phyloP scores from a whole-genome alignment of 2,329 filamentous ascomycete species.

The Penicillium sp. region DNA sequence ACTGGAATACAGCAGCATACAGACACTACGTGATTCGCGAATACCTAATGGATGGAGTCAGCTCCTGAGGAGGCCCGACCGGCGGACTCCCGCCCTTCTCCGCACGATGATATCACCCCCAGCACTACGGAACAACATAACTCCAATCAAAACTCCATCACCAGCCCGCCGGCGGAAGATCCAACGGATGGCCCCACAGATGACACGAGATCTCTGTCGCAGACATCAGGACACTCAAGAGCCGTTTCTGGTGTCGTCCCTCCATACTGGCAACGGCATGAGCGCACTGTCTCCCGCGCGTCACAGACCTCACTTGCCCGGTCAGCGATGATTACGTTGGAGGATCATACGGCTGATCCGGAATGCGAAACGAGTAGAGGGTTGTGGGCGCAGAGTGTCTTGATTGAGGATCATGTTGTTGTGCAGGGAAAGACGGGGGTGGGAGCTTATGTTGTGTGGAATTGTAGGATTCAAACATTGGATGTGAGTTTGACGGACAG shows the following conservation, averaged over 20 bases:
- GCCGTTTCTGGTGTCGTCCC: slow-evolving; percentile 38
- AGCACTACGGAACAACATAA: neutral
- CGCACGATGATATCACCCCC: slow-evolving; percentile 7
- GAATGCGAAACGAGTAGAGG: slow-evolving; percentile 56
- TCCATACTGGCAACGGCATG: slow-evolving; percentile 48
- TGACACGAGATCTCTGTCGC: slow-evolving; percentile 1
- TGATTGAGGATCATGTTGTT: slow-evolving; percentile 63
- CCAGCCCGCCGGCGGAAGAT: neutral
- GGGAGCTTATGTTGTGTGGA: slow-evolving; percentile 96
- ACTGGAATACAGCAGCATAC: neutral
- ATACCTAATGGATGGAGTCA: slow-evolving; percentile 44
- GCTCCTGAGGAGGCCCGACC: slow-evolving; percentile 38
- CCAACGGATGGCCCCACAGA: neutral
- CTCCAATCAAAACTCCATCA: neutral
- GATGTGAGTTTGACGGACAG: slow-evolving; percentile 58
- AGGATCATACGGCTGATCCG: slow-evolving; percentile 63
- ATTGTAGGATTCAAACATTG: slow-evolving; percentile 82
- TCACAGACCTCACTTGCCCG: slow-evolving; percentile 41
- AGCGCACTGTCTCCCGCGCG: slow-evolving; percentile 40
- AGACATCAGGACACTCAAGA: slow-evolving; percentile 6
- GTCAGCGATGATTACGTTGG: slow-evolving; percentile 57
- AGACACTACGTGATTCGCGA: neutral
- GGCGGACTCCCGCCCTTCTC: slow-evolving; percentile 28
- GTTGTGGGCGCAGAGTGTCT: slow-evolving; percentile 63
- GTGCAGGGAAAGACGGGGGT: slow-evolving; percentile 60